Base-by-base conservation (phyloP, 2,329 filamentous ascomycete genomes). In the Exutisphaerella laricina region DNA sequence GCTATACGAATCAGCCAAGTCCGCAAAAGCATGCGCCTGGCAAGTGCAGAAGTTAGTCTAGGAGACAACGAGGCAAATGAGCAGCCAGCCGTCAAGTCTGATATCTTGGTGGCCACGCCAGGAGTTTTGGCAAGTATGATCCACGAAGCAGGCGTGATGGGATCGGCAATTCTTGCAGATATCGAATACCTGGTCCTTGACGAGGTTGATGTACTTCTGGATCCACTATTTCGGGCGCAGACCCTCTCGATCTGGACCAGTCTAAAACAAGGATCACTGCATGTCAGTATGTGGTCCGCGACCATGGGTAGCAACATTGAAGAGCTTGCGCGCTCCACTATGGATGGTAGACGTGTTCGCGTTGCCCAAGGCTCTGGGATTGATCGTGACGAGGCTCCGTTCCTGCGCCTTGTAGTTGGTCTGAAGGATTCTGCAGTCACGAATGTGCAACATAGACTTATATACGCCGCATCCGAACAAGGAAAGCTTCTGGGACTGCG, bases 301-400 rank as follows among this genome's bases (percentile, higher is more conserved):
- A 98, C 92, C 0, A 96, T 98, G 82, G 88, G 86, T 3, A 95
- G 90, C 12, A 92, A 84, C 55, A 85, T 97, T 30, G 92, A 98
- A 68, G 73, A 81, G 14, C 71, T 96, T 5, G 78, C 87, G 34
- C 77, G 77, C 5, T 77, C 79, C n/a, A 83, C 82, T 10, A 76
- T 92, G 38, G 68, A 73, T 28, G 67, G 72, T 6, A 74, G 81
- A 13, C 48, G 46, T n/a, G 30, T 33, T 12, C 42, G 38, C 13
- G 37, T 59, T 6, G 55, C 63, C 30, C 37, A 42, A 8, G 29
- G 40, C 6, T 31, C 21, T 18, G 17, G n/a, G 7, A 18, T 14
- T 5, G 31, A 31, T 13, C 30, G 50, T 13, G 25, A 21, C 6
- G 53, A 50, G 23, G 52, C 49, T 6, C 80, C 73, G 16, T 71